Base-by-base conservation (phyloP, 2,329 filamentous ascomycete species). In the Epichloe scottii region DNA sequence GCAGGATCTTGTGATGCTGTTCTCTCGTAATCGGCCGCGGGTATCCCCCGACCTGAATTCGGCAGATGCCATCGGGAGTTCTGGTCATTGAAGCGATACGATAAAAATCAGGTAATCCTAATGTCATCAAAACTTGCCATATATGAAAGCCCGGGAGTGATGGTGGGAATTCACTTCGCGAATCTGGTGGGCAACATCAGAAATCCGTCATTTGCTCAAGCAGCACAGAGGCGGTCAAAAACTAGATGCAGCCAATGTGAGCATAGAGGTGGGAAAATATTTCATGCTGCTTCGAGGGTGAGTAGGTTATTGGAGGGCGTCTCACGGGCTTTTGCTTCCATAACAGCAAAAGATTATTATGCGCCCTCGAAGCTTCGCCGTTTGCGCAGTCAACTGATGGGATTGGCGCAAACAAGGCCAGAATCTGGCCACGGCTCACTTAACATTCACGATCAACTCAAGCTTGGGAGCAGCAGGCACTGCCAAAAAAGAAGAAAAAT, bases 1-100 rank as follows among this genome's bases (percentile, higher is more conserved):
- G 12, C 54, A 53, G 1, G 62, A 60, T 17, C 49, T 50, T 10
- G 49, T 44, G 21, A 14, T 14, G 33, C 51, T 53, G 42, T 33
- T 50, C 8, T 23, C 37, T 23, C 46, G 40, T 21, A 2, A 15
- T 44, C 15, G 11, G 12, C 17, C 38, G 8, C 8, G n/a, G 12
- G 15, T 34, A 17, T 23, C 30, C 2, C 17, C 38, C 6, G 6
- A 8, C 17, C 26, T 30, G n/a, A 35, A 12, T 7, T 11, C n/a
- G 15, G 15, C 21, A 34, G 11, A 6, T 17, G 12, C 2, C 48
- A 49, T 49, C 7, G 2, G 35, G n/a, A 33, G 8, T 3, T 19
- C 34, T 40, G 37, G n/a, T 15, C 15, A 40, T 40, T 40, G 46
- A 23, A 41, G 35, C 12, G 3, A 48, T 19, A 3, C 3, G 5